Evolutionary conservation across 805 yeast genomes (phyloP), one percentile per base, ranked within the genome.

Genomic region (Torulaspora delbrueckii): DNA sequence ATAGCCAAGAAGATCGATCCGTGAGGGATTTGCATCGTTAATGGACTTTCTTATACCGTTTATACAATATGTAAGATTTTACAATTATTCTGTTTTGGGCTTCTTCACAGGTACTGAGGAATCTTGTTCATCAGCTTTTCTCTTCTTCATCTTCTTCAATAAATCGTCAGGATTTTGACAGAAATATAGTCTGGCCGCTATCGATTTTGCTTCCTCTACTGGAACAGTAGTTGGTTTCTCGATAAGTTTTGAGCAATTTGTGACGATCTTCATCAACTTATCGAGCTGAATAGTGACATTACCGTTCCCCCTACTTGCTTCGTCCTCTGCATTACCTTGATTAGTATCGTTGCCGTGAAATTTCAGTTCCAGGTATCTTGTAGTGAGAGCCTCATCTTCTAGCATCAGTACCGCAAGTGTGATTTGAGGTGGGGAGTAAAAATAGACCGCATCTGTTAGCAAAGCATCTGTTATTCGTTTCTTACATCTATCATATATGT

Each of bases 361-460:
- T 62, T 85, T 86, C 53, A 75, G 72, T 52, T 75, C 74, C 52
- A 91, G 66, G 65, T 90, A 90, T 51, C 79, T 73, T 44, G 78
- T 78, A 2, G 85, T 77, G 31, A 86, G 66, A 19, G 75, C 77
- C 51, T 75, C 79, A 64, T 88, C 86, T 10, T 75, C 78, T 43
- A 76, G 73, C 67, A 84, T 78, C 59, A 90, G 72, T 12, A 93
- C 87, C 0, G 96, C 93, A 42, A 93, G 70, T 1, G 98, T 96
- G 25, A 93, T 86, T 59, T 93, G 99, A 1, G 98, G 96, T 0
- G 99, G 99, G 0, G 98, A 82, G 66, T 69, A 91, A 28, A 80
- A 69, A 56, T 87, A 91, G 7, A 76, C 70, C 3, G 78, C 90
- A 60, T 93, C 96, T 14, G 91, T 80, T 28, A 83, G 69, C 33